These are phyloP conservation scores for slime mould (Dictyostelium discoideum) DNA, from an alignment of 78 protist genomes.

Conservation along the genomic window dicty_2.7 NC_007089.4:353501-354000, in stretches of 20 bases:
- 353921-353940: not conserved
- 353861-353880: no score
- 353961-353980: no score
- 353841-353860: no score
- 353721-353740: not conserved
- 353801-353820: no score
- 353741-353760: not conserved
- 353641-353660: constrained; percentile 37
- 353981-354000: no score
- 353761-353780: not conserved
- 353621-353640: constrained; percentile 56
- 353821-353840: no score
- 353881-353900: not conserved
- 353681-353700: constrained; percentile 27
- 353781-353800: no score
- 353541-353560: constrained; percentile 67
- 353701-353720: constrained; percentile 4
- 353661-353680: constrained; percentile 49
- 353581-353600: constrained; percentile 68
- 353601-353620: constrained; percentile 51
- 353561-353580: constrained; percentile 56
- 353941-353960: not conserved
- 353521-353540: constrained; percentile 57
- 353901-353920: not conserved
- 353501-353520: constrained; percentile 32